Base-by-base conservation (phyloP, 1,139 yeast genomes). In the Meyerozyma sp. region DNA sequence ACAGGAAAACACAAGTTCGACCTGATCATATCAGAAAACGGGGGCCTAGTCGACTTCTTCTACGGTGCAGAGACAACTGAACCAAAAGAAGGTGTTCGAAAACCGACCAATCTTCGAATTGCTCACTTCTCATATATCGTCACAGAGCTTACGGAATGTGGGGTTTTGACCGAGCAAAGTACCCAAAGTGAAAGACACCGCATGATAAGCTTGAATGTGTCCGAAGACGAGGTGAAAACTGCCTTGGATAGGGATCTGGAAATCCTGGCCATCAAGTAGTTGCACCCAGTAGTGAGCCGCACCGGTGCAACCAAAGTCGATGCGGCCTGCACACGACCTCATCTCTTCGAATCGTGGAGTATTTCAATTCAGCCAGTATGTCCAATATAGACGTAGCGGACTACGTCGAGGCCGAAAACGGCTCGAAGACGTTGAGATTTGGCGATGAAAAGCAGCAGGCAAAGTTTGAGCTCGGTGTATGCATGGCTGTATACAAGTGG, bases 401-500 rank as follows among this genome's bases (percentile, higher is more conserved):
- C 45, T 73, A 58, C 51, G 72, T 74, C 7, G 75, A 70, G 53
- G 74, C 66, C 4, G 59, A 52, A 47, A 74, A 62, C 44, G 75
- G 58, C 36, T 67, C 63, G 10, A 51, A 57, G 7, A 64, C 71
- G 16, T 68, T 89, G 43, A 62, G 58, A 39, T 82, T 89, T 50
- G 61, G 62, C 6, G 83, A 85, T 50, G 82, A 76, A 45, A 79
- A 75, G 52, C 84, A 81, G 50, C 95, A 86, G 62, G 90, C 85
- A 21, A 81, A 85, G 52, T 90, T 93, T 56, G 98, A 91, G 63
- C 75, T 93, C n/a, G 98, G 96, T 8, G 93, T 88, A 1, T 84
- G 96, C 40, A 85, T 91, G 95, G 83, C 87, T 32, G 65, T 93
- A 13, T 80, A 90, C 63, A 76, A 78, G 49, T 93, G 98, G 98